Conservation (phyloP, 257 asterid species). For the Avicennia marina region DNA sequence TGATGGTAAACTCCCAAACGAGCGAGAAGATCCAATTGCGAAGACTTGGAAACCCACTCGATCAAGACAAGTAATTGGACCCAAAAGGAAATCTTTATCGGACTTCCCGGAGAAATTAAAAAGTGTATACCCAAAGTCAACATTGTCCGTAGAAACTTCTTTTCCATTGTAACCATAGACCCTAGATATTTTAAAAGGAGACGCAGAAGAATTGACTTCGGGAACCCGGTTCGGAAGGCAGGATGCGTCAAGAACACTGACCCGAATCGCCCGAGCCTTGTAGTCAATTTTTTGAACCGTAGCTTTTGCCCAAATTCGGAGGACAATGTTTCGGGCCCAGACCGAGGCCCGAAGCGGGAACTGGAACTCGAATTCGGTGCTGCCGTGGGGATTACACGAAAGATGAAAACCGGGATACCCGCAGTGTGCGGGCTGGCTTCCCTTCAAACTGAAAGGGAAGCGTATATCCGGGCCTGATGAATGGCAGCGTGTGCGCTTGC, state of each 20-base stretch:
- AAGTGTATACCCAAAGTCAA: constrained; percentile 45
- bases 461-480: too few species aligned
- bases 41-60: constrained; percentile 28
- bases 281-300: constrained; percentile 36
- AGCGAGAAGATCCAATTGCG: constrained; percentile 25
- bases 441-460: constrained; percentile 57
- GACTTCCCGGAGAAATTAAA: constrained; percentile 47
- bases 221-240: constrained; percentile 52
- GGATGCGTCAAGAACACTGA: constrained; percentile 21
- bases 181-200: constrained; percentile 23
- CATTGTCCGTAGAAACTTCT: too few species aligned
- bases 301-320: constrained; percentile 38
- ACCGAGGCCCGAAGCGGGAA: constrained; percentile 43
- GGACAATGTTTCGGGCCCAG: constrained; percentile 25
- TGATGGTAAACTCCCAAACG: constrained; percentile 19
- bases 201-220: constrained; percentile 18
- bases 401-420: constrained; percentile 57
- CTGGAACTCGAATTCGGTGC: constrained; percentile 38
- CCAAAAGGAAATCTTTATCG: neutral
- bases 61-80: constrained; percentile 38
- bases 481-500: too few species aligned
- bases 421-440: constrained; percentile 43
- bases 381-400: constrained; percentile 39
- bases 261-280: constrained; percentile 29
- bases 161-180: too few species aligned